Base-by-base conservation (phyloP, 179 eudicot species). In the Silene coronaria region DNA sequence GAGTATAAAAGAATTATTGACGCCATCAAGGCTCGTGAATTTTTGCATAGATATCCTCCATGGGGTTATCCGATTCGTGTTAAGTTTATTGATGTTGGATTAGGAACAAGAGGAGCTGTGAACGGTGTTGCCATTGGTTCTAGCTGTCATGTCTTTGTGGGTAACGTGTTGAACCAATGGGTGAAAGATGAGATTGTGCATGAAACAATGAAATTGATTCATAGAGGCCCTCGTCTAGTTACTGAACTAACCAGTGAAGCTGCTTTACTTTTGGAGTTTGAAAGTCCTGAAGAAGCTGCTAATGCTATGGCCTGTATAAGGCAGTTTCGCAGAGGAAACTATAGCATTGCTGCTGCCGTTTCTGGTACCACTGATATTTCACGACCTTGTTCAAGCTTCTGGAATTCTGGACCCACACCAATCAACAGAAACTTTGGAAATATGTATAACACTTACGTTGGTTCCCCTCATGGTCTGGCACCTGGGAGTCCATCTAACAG, bases 251-350 rank as follows among this genome's bases (percentile, higher is more conserved):
- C 80, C 65, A 84, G 82, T 87, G 97, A 96, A 86, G 86, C 88
- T 80, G 98, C 97, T 27, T 80, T 96, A 75, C 84, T 96, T 67
- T 69, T 96, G 87, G 98, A 96, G 83, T 93, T 91, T 82, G 94
- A 85, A 61, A 84, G 83, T 76, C 94, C 99, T 79, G 98, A 93
- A 86, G 98, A 96, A 81, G 98, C 99, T 76, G 83, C 94, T 0
- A 79, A 48, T 77, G 89, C 85, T 6, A 91, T 91, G 83, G 86
- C 85, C 75, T 90, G 88, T 79, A 82, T 96, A n/a, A 81, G 99
- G 78, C 87, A 86, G 71, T 79, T 78, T 16, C 97, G 98, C 36
- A 88, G 78, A 79, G 91, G 87, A 71, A 79, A 26, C 62, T 75
- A 71, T 76, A 82, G 77, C 70, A 77, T 64, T 42, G 59, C 69